Evolutionary conservation across 306 rosid genomes (phyloP), one percentile per base, ranked within the genome.

Genomic region (Cajanus cajan): DNA sequence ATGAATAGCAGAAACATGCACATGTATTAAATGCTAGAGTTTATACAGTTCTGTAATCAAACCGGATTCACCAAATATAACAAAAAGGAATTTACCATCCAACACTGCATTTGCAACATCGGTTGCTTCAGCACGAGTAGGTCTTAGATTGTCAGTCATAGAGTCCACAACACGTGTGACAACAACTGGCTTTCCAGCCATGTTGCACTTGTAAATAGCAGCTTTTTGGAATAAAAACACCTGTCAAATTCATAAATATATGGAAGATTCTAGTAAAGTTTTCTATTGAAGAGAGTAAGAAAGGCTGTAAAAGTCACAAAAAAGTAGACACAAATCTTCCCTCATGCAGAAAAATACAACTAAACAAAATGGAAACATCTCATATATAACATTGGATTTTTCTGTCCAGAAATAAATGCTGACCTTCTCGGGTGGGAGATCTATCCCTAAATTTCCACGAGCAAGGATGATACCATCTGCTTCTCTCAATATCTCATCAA

Each of bases 101-200:
- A 94, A 83, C 36, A 94, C 98, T 37, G 98, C 98, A 89, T 94
- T 94, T 77, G 98, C 98, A 84, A 94, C 97, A 86, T 94, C 98
- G 8, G 98, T 94, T 78, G 98, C 98, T 86, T 94, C 98, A 50
- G 98, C 98, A 80, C 98, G 98, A 76, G 98, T 94, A 83, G 98
- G 98, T 51, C 98, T 87, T 74, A 94, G 86, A 85, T 94, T 94
- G 89, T 92, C 90, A 10, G 98, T 94, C 98, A 94, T 94, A 69
- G 97, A 85, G 67, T 94, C 98, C 47, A 94, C 98, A 57, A 94
- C 97, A 83, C 98, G 98, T 9, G 98, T 94, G 37, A 94, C 89
- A 65, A 94, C 98, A 19, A 96, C 97, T 44, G 98, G 98, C 82
- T 94, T 94, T 83, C 98, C 98, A 74, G 87, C 95, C 97, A 94